Percentiles rank a stretch among this genome's conserved stretches.
Conservation (phyloP, 2,329 filamentous ascomycete species). For the Colletotrichum incanum region DNA sequence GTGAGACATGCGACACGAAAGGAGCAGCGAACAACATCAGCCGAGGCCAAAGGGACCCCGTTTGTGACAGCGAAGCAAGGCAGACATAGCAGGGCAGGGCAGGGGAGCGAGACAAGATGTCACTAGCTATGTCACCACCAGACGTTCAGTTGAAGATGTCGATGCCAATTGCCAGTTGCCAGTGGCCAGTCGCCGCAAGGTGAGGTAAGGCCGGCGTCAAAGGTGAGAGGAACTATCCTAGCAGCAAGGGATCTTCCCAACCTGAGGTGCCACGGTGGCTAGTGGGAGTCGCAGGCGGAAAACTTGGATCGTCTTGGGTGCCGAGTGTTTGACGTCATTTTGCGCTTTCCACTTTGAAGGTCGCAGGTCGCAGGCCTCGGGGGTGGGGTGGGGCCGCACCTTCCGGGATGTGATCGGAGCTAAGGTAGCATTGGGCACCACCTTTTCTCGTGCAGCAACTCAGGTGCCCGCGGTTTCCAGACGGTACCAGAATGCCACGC, state of each 20-base stretch:
- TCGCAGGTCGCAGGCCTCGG: not conserved
- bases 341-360: constrained; percentile 2
- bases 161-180: not conserved
- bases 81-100: not conserved
- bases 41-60: not conserved
- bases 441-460: not conserved
- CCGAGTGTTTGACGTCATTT: constrained; percentile 35
- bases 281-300: not conserved
- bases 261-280: constrained; percentile 9
- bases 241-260: not conserved
- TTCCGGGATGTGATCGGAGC: constrained; percentile 17
- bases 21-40: not conserved
- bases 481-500: constrained; percentile 31
- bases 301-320: not conserved
- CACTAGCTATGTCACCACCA: not conserved
- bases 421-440: not conserved
- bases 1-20: not conserved
- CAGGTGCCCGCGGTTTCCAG: constrained; percentile 29
- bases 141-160: not conserved
- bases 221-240: not conserved
- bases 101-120: not conserved
- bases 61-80: not conserved
- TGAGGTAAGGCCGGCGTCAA: not conserved
- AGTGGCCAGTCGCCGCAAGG: not conserved
- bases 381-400: constrained; percentile 22